Conservation (phyloP, 768 basidiomycete species). For the Phanerochaete carnosa region DNA sequence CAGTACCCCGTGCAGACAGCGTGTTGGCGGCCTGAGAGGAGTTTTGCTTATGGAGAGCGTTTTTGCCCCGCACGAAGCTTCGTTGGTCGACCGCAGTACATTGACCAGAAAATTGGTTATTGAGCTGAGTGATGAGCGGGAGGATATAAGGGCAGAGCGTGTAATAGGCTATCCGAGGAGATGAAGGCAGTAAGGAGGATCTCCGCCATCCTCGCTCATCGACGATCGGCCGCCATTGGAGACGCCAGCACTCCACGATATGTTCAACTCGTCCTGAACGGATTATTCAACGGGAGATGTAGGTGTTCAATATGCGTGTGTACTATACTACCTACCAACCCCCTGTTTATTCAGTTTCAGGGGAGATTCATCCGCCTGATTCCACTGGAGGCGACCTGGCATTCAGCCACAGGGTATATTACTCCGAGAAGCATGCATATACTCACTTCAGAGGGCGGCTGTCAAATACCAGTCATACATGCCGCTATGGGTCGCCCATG, state of each 20-base stretch:
- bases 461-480: background rate
- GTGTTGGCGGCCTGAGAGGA: background rate
- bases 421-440: background rate
- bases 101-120: background rate
- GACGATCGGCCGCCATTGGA: background rate
- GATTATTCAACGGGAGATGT: background rate
- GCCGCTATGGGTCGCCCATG: background rate
- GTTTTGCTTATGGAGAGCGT: background rate
- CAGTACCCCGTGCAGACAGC: background rate
- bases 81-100: background rate
- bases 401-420: background rate
- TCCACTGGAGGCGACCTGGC: background rate
- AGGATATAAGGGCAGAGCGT: background rate
- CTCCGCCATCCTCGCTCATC: background rate
- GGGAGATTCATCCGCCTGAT: background rate
- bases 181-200: background rate
- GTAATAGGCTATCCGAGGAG: background rate
- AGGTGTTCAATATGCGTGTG: background rate
- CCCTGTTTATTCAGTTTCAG: background rate
- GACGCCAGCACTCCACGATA: background rate
- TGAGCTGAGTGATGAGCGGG: background rate
- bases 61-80: background rate
- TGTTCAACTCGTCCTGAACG: background rate
- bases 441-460: background rate
- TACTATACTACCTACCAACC: background rate